Evolutionary conservation across 495 filamentous ascomycete species (phyloP).

Genomic region (Rusavskia elegans): DNA sequence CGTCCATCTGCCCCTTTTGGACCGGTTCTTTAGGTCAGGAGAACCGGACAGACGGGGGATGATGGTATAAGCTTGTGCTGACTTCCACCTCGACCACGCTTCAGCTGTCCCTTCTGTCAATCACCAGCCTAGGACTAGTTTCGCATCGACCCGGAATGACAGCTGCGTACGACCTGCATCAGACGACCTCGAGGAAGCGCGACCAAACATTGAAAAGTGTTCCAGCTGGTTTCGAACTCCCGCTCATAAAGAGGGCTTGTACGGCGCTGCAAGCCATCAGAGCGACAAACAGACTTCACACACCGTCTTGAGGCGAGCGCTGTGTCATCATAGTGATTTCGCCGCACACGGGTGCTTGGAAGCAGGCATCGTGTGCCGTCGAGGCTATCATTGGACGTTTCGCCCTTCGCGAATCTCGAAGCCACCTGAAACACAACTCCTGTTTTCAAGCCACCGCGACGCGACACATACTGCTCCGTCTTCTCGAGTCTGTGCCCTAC

Average conservation of each 20-base stretch:
- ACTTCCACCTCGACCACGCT: background rate
- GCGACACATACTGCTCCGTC: no score
- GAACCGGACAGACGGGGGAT: background rate
- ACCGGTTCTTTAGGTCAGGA: background rate
- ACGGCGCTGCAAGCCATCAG: background rate
- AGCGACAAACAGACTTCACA: background rate
- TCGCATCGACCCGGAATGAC: background rate
- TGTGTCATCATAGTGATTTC: background rate
- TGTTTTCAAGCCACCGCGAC: background rate
- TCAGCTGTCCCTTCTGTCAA: background rate
- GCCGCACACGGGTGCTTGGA: conserved; percentile 1
- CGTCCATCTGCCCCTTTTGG: background rate
- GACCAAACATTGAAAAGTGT: no score
- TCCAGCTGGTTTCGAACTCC: no score
- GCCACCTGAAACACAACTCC: background rate
- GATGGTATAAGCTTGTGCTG: background rate
- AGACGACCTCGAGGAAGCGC: background rate
- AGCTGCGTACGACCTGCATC: background rate
- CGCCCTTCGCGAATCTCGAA: background rate
- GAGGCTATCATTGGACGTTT: background rate
- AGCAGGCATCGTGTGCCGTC: background rate
- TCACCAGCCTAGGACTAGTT: background rate
- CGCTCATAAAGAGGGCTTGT: background rate
- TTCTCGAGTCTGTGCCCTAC: background rate
- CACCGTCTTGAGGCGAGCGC: background rate